Percentiles rank a stretch among this genome's conserved stretches.
Conservation (phyloP, 2,329 filamentous ascomycete genomes). For the Fusarium camptoceras region DNA sequence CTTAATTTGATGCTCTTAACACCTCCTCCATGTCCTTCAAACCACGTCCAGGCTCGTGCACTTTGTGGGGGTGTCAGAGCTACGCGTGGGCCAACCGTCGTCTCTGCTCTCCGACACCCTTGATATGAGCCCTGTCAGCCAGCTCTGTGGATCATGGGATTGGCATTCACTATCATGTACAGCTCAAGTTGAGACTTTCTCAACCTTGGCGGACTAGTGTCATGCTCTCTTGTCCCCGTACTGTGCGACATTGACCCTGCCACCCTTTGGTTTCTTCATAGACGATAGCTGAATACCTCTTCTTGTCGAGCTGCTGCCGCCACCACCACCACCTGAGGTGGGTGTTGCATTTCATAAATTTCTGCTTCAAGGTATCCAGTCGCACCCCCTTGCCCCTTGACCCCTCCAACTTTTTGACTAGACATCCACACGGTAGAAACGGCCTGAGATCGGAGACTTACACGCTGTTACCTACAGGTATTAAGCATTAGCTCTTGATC, state of each 20-base stretch:
- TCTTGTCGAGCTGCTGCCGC: conserved; percentile 42
- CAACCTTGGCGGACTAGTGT: conserved; percentile 42
- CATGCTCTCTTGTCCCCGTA: conserved; percentile 34
- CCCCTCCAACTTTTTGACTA: conserved; percentile 31
- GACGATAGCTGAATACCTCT: conserved; percentile 41
- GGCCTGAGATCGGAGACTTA: conserved; percentile 43
- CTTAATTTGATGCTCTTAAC: conserved; percentile 30
- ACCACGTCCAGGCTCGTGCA: conserved; percentile 36
- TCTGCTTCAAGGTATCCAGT: conserved; percentile 18
- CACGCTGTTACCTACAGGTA: conserved; percentile 25
- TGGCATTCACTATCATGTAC: conserved; percentile 28
- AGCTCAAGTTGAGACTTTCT: conserved; percentile 43
- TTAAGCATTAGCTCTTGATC: conserved; percentile 42
- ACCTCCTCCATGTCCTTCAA: conserved; percentile 20
- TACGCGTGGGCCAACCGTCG: conserved; percentile 40
- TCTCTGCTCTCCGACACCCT: conserved; percentile 36
- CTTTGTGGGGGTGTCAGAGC: conserved; percentile 38
- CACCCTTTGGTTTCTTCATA: conserved; percentile 27
- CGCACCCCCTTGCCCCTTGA: conserved; percentile 25
- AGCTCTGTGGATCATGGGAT: conserved; percentile 45
- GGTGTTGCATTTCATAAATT: conserved; percentile 29
- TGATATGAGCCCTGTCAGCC: conserved; percentile 43
- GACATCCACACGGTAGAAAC: conserved; percentile 31
- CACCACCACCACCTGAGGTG: conserved; percentile 25
- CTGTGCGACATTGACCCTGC: conserved; percentile 44